These are phyloP conservation scores for Alternaria gansuensis DNA, from an alignment of 2,329 filamentous ascomycete genomes.

Conservation along the genomic window DNA sequence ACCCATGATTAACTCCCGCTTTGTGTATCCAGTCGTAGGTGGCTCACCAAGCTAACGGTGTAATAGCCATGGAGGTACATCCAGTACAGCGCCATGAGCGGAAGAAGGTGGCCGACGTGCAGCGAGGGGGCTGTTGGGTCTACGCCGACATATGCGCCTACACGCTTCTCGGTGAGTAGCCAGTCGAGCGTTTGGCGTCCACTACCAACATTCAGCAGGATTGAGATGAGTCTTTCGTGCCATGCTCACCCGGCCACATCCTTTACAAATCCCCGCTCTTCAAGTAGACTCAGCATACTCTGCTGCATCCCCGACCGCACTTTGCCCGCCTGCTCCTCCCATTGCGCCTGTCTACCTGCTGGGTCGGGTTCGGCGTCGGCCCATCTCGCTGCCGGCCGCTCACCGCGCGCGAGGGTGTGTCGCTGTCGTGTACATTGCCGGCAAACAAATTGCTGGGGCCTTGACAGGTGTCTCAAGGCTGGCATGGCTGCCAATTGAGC, in stretches of 20 bases:
- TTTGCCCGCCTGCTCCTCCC: conserved; percentile 41
- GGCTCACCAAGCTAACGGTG: conserved; percentile 67
- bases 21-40: conserved; percentile 14
- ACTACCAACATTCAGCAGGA: conserved; percentile 35
- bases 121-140: conserved; percentile 83
- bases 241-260: conserved; percentile 73
- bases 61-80: conserved; percentile 79
- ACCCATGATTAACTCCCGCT: conserved; percentile 35
- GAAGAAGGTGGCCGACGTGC: conserved; percentile 81
- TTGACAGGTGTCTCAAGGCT: conserved; percentile 41
- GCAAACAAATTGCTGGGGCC: conserved; percentile 40
- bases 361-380: conserved; percentile 30
- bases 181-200: conserved; percentile 66
- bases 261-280: conserved; percentile 77
- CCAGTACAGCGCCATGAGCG: conserved; percentile 86
- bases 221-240: conserved; percentile 11
- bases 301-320: conserved; percentile 44
- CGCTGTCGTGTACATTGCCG: conserved; percentile 41
- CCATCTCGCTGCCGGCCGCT: conserved; percentile 35
- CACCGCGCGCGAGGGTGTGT: conserved; percentile 25
- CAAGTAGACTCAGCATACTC: conserved; percentile 69
- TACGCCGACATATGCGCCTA: conserved; percentile 81
- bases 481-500: conserved; percentile 43
- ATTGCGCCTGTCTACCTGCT: conserved; percentile 30
- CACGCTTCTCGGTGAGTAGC: conserved; percentile 70